Evolutionary conservation across 176 grass and related monocot genomes (phyloP).

Genomic region (Raddia guianensis): DNA sequence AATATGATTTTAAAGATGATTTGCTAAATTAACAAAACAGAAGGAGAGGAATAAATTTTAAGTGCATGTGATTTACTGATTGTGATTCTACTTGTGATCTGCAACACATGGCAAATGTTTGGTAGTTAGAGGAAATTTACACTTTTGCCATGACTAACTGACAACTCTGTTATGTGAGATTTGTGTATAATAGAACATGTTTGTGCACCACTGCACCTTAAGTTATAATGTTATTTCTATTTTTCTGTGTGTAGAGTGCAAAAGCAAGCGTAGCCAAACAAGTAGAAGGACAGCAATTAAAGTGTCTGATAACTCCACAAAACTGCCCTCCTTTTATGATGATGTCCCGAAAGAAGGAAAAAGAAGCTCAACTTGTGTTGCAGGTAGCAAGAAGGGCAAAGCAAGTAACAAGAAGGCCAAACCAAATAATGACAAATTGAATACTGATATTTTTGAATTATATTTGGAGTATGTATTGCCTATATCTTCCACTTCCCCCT

Average conservation of each 20-base stretch:
- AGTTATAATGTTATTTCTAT: constrained; percentile 22
- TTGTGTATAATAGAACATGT: background rate
- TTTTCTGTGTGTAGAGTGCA: constrained; percentile 44
- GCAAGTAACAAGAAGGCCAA: constrained; percentile 41
- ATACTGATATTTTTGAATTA: constrained; percentile 68
- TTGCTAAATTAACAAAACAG: constrained; percentile 13
- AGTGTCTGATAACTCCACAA: background rate
- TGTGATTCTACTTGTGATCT: background rate
- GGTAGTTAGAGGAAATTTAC: background rate
- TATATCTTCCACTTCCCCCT: background rate
- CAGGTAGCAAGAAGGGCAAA: constrained; percentile 45
- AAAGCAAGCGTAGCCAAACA: constrained; percentile 46
- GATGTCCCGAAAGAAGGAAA: constrained; percentile 26
- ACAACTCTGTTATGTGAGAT: background rate
- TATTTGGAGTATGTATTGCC: constrained; percentile 77
- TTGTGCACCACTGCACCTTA: background rate
- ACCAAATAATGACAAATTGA: constrained; percentile 59
- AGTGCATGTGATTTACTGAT: constrained; percentile 17
- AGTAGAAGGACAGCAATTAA: constrained; percentile 43
- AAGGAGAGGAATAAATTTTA: constrained; percentile 1
- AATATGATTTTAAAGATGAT: background rate
- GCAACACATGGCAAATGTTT: background rate
- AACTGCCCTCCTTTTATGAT: constrained; percentile 40
- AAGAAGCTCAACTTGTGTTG: constrained; percentile 42
- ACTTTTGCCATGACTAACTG: constrained; percentile 20